phyloP scores from a whole-genome alignment of 2,329 filamentous ascomycete species.

The Ceratocystiopsis sp. region DNA sequence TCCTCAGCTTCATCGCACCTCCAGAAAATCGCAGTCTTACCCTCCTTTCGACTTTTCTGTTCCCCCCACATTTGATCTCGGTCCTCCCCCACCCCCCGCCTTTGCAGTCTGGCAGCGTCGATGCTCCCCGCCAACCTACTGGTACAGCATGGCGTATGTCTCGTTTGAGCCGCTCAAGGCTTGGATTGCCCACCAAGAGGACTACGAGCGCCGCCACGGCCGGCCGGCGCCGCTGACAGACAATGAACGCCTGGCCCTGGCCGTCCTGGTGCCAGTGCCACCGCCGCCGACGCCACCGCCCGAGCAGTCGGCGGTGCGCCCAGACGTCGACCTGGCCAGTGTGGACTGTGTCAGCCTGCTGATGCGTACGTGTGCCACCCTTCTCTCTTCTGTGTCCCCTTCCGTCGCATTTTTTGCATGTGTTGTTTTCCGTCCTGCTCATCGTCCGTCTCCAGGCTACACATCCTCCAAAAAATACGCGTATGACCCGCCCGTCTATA shows the following conservation, averaged over 20 bases:
- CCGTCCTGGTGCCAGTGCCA: slow-evolving; percentile 15
- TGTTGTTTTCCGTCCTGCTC: no score
- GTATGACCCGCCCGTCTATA: slow-evolving; percentile 8
- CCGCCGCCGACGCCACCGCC: neutral
- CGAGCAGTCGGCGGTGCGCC: no score
- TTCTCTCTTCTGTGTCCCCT: neutral
- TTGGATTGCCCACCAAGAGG: slow-evolving; percentile 25
- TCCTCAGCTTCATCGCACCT: no score
- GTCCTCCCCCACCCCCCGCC: no score
- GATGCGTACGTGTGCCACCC: slow-evolving; percentile 14
- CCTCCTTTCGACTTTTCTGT: no score
- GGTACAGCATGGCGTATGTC: neutral
- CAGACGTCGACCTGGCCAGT: slow-evolving; percentile 4
- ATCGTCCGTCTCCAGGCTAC: no score
- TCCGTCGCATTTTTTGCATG: neutral
- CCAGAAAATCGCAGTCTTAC: no score
- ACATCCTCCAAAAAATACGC: no score
- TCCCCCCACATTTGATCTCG: no score
- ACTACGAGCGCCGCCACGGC: slow-evolving; percentile 15
- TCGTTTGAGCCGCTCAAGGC: slow-evolving; percentile 13
- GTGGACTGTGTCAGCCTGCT: slow-evolving; percentile 24
- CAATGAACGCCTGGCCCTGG: slow-evolving; percentile 23
- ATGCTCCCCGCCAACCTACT: no score
- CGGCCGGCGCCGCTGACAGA: slow-evolving; percentile 20
- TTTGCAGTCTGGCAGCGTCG: no score